Conservation (phyloP, 441 rosid genomes). For the Erodium trifolium region DNA sequence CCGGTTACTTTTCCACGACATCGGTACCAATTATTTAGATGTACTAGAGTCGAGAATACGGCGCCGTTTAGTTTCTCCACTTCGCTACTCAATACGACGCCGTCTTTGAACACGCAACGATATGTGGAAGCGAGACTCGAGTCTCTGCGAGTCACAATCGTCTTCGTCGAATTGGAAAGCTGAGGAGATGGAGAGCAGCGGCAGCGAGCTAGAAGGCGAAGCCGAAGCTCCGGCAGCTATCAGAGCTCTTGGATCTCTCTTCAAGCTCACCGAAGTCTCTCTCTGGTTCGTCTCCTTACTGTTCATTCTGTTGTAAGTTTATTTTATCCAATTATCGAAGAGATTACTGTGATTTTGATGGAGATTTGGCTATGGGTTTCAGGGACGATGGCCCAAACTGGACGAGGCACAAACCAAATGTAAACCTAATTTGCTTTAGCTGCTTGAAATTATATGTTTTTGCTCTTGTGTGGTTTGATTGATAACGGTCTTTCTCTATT, state of each 20-base stretch:
- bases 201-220: conserved; percentile 23
- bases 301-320: neutral
- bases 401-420: conserved; percentile 25
- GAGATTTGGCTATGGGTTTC: conserved; percentile 14
- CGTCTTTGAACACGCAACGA: no score
- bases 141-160: no score
- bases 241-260: conserved; percentile 58
- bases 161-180: no score
- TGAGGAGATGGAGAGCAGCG: no score
- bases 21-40: no score
- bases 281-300: conserved; percentile 40
- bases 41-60: no score
- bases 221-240: conserved; percentile 30
- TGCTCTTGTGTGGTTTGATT: neutral
- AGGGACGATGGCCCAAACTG: conserved; percentile 53
- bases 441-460: neutral
- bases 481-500: neutral
- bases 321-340: neutral
- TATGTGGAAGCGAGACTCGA: no score
- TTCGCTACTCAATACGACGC: no score
- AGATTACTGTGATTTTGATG: neutral
- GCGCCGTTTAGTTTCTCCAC: no score
- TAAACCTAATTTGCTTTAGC: conserved; percentile 12
- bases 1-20: no score
- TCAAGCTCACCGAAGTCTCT: conserved; percentile 61